A percentile compares a stretch with the other conserved stretches of the same genome.
These are phyloP conservation scores for Phaffomyces thermotolerans DNA, from an alignment of 805 yeast species.

Conservation along the genomic window DNA sequence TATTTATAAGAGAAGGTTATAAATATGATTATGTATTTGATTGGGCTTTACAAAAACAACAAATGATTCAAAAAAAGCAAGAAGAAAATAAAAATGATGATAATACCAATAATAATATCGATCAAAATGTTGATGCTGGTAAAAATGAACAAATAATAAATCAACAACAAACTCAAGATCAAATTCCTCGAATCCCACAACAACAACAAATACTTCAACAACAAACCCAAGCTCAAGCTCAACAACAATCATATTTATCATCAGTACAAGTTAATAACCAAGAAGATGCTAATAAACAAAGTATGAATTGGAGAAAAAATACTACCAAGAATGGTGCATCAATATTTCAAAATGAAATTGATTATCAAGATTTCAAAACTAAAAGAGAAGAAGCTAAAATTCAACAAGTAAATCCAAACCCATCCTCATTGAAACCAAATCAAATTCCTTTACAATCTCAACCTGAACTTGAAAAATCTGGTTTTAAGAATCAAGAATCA, in stretches of 20 bases:
- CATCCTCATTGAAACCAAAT: no score
- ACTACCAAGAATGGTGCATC: no score
- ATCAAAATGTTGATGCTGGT: not conserved
- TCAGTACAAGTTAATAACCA: no score
- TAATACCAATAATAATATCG: not conserved
- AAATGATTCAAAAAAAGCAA: conserved; percentile 31
- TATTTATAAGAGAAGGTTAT: conserved; percentile 81
- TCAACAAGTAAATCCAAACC: not conserved
- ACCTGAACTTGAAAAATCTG: not conserved
- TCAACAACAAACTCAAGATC: not conserved
- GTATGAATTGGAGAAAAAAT: no score
- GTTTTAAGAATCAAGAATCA: not conserved
- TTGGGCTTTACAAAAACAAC: conserved; percentile 87
- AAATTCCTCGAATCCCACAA: not conserved
- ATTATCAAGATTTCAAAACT: no score
- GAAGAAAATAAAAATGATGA: conserved; percentile 4
- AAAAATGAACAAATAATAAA: not conserved
- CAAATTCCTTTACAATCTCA: no score
- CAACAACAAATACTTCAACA: not conserved
- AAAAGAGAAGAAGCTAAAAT: no score
- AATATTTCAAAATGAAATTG: no score
- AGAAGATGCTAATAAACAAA: no score
- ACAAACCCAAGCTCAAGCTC: not conserved
- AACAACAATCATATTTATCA: not conserved
- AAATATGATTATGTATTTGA: conserved; percentile 92